Evolutionary conservation across 352 stramenopile genomes (phyloP).

Genomic region (Phytophthora sansomeana): DNA sequence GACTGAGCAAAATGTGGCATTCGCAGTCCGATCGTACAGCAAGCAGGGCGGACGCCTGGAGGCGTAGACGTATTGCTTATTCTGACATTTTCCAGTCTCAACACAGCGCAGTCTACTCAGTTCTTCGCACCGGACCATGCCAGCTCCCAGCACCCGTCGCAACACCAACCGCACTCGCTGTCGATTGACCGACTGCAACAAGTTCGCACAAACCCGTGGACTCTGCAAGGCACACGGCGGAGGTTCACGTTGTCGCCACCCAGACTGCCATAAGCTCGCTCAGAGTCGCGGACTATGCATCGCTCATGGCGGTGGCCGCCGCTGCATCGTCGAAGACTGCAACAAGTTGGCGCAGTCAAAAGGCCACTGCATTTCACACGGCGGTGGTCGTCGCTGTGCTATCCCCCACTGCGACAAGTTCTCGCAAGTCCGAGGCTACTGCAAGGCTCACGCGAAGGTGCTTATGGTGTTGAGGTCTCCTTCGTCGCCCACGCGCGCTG

Average conservation of each 20-base stretch:
- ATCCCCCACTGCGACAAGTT: conserved; percentile 83
- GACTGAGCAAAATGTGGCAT: conserved; percentile 24
- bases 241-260: conserved; percentile 79
- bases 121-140: conserved; percentile 31
- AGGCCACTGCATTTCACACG: conserved; percentile 82
- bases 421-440: conserved; percentile 81
- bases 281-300: conserved; percentile 80
- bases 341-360: conserved; percentile 78
- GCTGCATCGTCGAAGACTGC: conserved; percentile 73
- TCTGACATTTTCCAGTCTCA: conserved; percentile 27
- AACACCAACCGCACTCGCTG: conserved; percentile 71
- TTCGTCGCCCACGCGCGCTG: conserved; percentile 30
- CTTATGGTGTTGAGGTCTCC: conserved; percentile 40
- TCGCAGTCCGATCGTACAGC: conserved; percentile 34
- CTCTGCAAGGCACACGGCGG: conserved; percentile 88
- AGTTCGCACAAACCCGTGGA: conserved; percentile 80
- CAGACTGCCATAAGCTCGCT: conserved; percentile 78
- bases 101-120: conserved; percentile 10
- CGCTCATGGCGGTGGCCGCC: conserved; percentile 71
- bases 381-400: conserved; percentile 70
- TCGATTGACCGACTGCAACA: conserved; percentile 69
- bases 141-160: conserved; percentile 41
- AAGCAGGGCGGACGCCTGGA: conserved; percentile 1
- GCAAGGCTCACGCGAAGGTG: conserved; percentile 83
- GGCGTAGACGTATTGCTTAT: conserved; percentile 15